Evolutionary conservation across 1,284 basidiomycete genomes (phyloP), one percentile per base, ranked within the genome.

Genomic region (Prillingera fragicola): DNA sequence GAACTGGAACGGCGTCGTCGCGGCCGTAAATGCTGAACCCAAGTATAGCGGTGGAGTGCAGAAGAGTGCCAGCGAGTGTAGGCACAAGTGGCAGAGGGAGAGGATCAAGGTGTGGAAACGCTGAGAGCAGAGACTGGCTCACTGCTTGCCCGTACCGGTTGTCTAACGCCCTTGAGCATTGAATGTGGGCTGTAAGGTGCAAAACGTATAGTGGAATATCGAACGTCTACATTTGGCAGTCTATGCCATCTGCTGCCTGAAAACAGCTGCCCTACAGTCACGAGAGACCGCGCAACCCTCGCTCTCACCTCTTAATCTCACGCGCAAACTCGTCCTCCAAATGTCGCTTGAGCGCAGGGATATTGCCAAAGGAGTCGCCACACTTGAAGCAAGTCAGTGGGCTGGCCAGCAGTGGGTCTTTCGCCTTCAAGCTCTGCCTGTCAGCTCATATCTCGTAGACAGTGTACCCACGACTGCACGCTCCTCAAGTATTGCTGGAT

Each of bases 341-440:
- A 55, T 67, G 68, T 9, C 63, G 62, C 63, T 90, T 92, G 27
- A 96, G 73, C 34, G 74, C 69, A 0, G 88, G 87, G 43, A 95
- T 85, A 45, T 81, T 88, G 56, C 77, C 80, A 65, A 82, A 76
- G 27, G 69, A 65, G 23, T 75, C 69, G 12, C 46, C 47, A 64
- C 86, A 89, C 45, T 75, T 77, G 70, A 81, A 84, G 62, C 89
- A 91, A 6, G 67, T 59, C 5, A 95, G 75, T 31, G 74, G 70
- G 19, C 78, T 77, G 52, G 87, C 84, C 28, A 92, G 73, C 8
- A 87, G 66, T 2, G 71, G 62, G 48, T 88, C 83, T 3, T 50
- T 53, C n/a, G 29, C 45, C 6, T 41, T 60, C 82, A 87, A 19
- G 73, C 63, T 37, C 72, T 73, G 29, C 69, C 70, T 43, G 53